A percentile compares a stretch with the other conserved stretches of the same genome.
These are phyloP conservation scores for Trametes meyenii DNA, from an alignment of 768 basidiomycete species.

Conservation along the genomic window DNA sequence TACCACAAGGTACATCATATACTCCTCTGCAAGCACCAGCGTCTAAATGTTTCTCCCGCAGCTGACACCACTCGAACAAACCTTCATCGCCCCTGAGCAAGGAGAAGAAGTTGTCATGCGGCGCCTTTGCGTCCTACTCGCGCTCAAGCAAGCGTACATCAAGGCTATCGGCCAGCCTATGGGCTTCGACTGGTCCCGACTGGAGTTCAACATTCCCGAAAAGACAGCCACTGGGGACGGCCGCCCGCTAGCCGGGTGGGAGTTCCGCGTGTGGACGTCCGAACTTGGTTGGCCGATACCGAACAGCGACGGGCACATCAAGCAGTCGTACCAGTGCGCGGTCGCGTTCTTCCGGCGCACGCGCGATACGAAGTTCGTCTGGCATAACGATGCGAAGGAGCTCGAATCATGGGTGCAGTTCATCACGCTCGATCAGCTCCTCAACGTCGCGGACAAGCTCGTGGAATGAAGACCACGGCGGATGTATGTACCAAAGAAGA, in stretches of 20 bases:
- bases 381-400: conserved; percentile 66
- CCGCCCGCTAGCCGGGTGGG: conserved; percentile 76
- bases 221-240: conserved; percentile 68
- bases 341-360: conserved; percentile 76
- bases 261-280: conserved; percentile 80
- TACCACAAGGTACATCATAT: conserved; percentile 65
- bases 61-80: conserved; percentile 55
- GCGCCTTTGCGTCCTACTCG: conserved; percentile 74
- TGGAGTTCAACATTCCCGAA: conserved; percentile 78
- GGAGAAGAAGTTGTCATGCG: conserved; percentile 70
- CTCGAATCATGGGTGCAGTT: conserved; percentile 84
- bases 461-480: conserved; percentile 49
- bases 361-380: conserved; percentile 67
- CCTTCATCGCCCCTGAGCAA: conserved; percentile 52
- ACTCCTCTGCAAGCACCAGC: neutral
- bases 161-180: conserved; percentile 81
- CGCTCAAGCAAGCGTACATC: conserved; percentile 82
- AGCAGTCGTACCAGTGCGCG: conserved; percentile 77
- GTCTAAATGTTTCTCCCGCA: conserved; percentile 33
- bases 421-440: conserved; percentile 79
- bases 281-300: conserved; percentile 62
- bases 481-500: no score
- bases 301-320: conserved; percentile 53
- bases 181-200: conserved; percentile 79
- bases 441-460: conserved; percentile 77